Evolutionary conservation across 768 basidiomycete species (phyloP).

Genomic region (Boletus vinaceobasis): DNA sequence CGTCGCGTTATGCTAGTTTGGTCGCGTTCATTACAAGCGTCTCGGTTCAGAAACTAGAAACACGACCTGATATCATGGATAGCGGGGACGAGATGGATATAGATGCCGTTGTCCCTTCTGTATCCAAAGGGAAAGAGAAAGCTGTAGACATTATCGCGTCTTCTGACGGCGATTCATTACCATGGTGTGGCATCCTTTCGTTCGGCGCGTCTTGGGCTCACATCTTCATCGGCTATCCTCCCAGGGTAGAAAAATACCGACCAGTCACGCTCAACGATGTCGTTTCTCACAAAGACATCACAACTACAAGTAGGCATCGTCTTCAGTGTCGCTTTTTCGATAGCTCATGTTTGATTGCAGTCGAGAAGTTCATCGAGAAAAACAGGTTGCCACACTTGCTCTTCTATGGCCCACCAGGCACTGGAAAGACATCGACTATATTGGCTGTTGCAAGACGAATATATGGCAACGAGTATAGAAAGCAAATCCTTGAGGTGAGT

Average conservation of each 20-base stretch:
- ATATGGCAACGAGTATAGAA: conserved; percentile 82
- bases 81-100: conserved; percentile 54
- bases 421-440: conserved; percentile 97
- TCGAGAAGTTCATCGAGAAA: conserved; percentile 95
- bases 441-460: conserved; percentile 92
- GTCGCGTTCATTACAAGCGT: background rate
- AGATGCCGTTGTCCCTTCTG: conserved; percentile 30
- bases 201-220: background rate
- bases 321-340: background rate
- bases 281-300: conserved; percentile 96
- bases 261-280: conserved; percentile 91
- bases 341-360: conserved; percentile 39
- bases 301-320: conserved; percentile 69
- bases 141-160: conserved; percentile 41
- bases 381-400: conserved; percentile 91
- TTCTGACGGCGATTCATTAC: conserved; percentile 64
- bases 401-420: conserved; percentile 98
- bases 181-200: conserved; percentile 58
- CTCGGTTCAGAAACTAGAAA: background rate
- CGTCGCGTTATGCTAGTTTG: conserved; percentile 14
- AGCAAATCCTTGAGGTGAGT: conserved; percentile 89
- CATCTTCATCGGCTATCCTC: background rate
- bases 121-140: conserved; percentile 70
- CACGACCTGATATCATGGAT: conserved; percentile 40
- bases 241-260: conserved; percentile 97